Conservation (phyloP, 148 eudicot genomes). For the Gaultheria prostrata region DNA sequence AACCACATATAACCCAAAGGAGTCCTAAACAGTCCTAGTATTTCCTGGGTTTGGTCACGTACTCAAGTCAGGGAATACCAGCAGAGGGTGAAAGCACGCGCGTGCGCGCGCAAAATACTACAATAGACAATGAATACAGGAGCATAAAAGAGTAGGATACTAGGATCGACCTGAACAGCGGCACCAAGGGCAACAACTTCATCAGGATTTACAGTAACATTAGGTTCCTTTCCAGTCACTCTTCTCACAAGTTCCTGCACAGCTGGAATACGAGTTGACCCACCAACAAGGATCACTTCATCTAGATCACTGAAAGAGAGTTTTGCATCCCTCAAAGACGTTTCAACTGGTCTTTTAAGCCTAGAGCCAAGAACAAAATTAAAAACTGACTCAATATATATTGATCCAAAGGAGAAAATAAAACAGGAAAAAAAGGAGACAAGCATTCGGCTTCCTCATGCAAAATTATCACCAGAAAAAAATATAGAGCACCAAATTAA, state of each 20-base stretch:
- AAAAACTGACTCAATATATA: background rate
- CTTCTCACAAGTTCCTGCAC: conserved; percentile 61
- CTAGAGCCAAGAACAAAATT: conserved; percentile 25
- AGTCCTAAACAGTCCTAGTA: background rate
- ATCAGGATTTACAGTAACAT: conserved; percentile 68
- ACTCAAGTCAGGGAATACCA: background rate
- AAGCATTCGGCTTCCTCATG: no score
- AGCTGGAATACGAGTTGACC: conserved; percentile 72
- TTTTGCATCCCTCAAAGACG: conserved; percentile 57
- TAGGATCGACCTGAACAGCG: conserved; percentile 58
- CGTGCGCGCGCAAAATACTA: no score
- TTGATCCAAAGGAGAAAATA: background rate
- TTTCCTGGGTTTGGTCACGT: background rate
- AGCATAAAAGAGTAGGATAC: conserved; percentile 6
- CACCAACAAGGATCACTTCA: conserved; percentile 77
- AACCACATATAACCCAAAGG: background rate
- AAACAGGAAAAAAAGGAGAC: background rate
- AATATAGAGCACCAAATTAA: conserved; percentile 6
- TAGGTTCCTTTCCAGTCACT: conserved; percentile 62
- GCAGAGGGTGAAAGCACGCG: background rate
- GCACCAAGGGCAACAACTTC: conserved; percentile 85
- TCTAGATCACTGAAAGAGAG: conserved; percentile 55
- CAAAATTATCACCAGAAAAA: background rate
- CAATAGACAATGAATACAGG: background rate
- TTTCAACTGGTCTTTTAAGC: conserved; percentile 60